Evolutionary conservation across 2,329 filamentous ascomycete genomes (phyloP).

Genomic region (Fusarium sp.): DNA sequence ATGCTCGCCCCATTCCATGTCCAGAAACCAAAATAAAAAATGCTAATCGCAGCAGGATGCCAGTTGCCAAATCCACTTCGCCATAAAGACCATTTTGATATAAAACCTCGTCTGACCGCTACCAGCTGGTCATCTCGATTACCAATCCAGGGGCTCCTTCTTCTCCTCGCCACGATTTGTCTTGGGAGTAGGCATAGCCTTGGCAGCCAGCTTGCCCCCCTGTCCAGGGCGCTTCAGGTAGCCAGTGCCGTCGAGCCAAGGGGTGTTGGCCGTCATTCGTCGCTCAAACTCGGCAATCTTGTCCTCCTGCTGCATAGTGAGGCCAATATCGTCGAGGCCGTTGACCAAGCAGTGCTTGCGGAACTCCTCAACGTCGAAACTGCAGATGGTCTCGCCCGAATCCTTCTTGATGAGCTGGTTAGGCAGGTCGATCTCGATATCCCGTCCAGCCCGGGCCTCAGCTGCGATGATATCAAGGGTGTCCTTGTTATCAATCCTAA

Average conservation of each 20-base stretch:
- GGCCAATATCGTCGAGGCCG: constrained; percentile 92
- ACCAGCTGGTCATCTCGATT: constrained; percentile 39
- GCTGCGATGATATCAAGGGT: constrained; percentile 76
- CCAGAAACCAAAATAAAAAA: constrained; percentile 17
- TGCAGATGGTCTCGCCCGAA: constrained; percentile 76
- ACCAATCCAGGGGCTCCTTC: constrained; percentile 92
- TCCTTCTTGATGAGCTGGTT: constrained; percentile 85
- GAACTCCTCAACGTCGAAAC: constrained; percentile 92
- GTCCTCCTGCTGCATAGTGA: constrained; percentile 91
- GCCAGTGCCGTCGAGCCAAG: constrained; percentile 89
- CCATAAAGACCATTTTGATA: constrained; percentile 33
- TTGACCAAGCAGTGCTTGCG: constrained; percentile 94
- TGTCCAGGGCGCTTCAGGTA: constrained; percentile 75
- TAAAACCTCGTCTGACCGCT: not conserved
- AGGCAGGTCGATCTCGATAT: constrained; percentile 89
- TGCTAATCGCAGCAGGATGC: constrained; percentile 36
- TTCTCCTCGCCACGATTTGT: constrained; percentile 89
- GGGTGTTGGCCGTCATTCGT: constrained; percentile 79
- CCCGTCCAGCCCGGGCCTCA: constrained; percentile 81
- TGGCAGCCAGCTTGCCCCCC: constrained; percentile 65
- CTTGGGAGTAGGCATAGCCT: constrained; percentile 79
- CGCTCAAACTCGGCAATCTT: constrained; percentile 88
- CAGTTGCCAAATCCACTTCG: constrained; percentile 35
- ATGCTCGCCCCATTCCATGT: not conserved
- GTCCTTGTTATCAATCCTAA: constrained; percentile 75